Base-by-base conservation (phyloP, 1,139 yeast genomes). In the Debaryomyces fabryi region DNA sequence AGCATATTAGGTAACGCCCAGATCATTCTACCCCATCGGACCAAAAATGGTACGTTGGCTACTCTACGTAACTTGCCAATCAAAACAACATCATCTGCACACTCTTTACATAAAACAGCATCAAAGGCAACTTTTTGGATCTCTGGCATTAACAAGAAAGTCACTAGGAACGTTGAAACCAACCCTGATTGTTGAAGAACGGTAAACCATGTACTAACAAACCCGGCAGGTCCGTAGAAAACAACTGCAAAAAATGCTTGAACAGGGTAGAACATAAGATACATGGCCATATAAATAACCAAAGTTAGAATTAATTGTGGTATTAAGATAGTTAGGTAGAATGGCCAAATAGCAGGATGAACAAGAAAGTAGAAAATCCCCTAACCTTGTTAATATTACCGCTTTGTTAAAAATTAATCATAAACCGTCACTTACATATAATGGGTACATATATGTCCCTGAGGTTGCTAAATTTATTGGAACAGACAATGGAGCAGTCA, bases 71-170 rank as follows among this genome's bases (percentile, higher is more conserved):
- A 58, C 48, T 74, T 73, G 12, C 78, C 78, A 43, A 71, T 62
- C 29, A 82, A 62, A 1, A 83, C 81, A 21, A 81, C 63, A 49
- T 78, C 78, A 50, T 78, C 79, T 24, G 74, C 61, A 33, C 78
- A 78, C 54, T 84, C 82, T 45, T 69, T 66, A 35, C 75, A 67
- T 43, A 87, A 58, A 0, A 85, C 78, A 7, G 75, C 72, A 56
- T 86, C 92, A 61, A 86, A 86, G 1, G 84, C 69, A 34, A 71
- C 63, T 25, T 70, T 70, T 50, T 84, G 76, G 5, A 88, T 82
- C 9, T 73, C 72, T 0, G 90, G 88, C 60, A 85, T 69, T n/a
- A 86, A 64, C 3, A 82, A 53, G 29, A 70, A 58, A n/a, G 75
- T 72, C 5, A 82, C 74, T 5, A 84, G 56, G 36, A 80, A 67